A percentile compares a stretch with the other conserved stretches of the same genome.
Conservation (phyloP, 2,329 filamentous ascomycete genomes). For the Drechslerella dactyloides region DNA sequence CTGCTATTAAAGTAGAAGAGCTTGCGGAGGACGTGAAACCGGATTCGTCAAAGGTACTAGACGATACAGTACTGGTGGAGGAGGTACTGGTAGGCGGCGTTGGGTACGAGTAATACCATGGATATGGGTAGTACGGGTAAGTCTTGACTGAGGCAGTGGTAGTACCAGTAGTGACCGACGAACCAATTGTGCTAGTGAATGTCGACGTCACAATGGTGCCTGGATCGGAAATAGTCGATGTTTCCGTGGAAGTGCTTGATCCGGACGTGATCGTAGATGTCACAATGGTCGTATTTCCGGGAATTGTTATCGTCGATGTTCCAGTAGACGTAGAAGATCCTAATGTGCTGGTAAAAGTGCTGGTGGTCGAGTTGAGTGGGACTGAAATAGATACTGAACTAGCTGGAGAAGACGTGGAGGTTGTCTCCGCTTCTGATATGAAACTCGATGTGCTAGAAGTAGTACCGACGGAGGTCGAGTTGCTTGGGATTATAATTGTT, state of each 20-base stretch:
- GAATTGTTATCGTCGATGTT: conserved; percentile 16
- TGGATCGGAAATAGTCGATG: conserved; percentile 19
- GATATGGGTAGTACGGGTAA: conserved; percentile 28
- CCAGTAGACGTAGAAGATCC: conserved; percentile 16
- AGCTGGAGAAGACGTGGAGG: not conserved
- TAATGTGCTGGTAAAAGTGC: conserved; percentile 16
- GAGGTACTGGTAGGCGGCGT: conserved; percentile 11
- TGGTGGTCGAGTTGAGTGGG: conserved; percentile 23
- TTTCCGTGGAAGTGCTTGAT: conserved; percentile 21
- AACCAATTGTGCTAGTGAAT: conserved; percentile 25
- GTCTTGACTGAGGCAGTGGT: conserved; percentile 10
- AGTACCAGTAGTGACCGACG: conserved; percentile 13
- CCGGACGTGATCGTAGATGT: conserved; percentile 21
- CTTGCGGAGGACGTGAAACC: conserved; percentile 6
- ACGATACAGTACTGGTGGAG: too few relatives aligned
- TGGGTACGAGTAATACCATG: conserved; percentile 35
- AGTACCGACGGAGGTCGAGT: not conserved
- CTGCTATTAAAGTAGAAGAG: not conserved
- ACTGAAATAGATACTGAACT: conserved; percentile 7
- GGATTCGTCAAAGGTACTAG: too few relatives aligned
- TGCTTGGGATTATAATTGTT: conserved; percentile 16
- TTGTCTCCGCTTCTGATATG: conserved; percentile 11
- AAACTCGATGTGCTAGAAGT: conserved; percentile 2
- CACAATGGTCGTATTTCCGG: conserved; percentile 17
- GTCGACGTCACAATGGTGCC: conserved; percentile 18